These are phyloP conservation scores for Nothophoma quercina DNA, from an alignment of 2,329 filamentous ascomycete species.

Conservation along the genomic window DNA sequence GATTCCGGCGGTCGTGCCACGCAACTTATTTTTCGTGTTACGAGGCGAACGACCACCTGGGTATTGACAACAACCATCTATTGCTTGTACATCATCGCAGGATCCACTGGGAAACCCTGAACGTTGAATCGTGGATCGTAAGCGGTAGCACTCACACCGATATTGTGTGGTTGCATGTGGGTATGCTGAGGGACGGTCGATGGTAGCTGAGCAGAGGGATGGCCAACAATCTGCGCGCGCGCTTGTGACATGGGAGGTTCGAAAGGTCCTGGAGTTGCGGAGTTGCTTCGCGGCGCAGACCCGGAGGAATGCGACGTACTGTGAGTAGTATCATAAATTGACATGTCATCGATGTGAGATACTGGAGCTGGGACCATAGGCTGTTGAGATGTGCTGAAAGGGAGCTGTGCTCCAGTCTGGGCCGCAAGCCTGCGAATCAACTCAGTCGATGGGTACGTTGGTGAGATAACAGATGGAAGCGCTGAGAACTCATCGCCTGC, in stretches of 20 bases:
- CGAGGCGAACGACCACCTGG: not conserved
- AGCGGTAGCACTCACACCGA: constrained; percentile 37
- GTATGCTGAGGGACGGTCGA: constrained; percentile 36
- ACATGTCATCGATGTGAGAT: constrained; percentile 46
- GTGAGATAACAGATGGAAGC: constrained; percentile 35
- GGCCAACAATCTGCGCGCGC: constrained; percentile 34
- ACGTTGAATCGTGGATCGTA: constrained; percentile 46
- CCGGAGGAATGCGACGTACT: constrained; percentile 42
- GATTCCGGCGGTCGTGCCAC: constrained; percentile 5
- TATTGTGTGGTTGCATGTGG: constrained; percentile 43
- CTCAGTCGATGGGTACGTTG: constrained; percentile 43
- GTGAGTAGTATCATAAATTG: constrained; percentile 45
- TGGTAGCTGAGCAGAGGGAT: constrained; percentile 33
- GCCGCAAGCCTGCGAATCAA: constrained; percentile 46
- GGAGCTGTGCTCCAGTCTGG: constrained; percentile 46
- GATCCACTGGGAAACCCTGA: constrained; percentile 45
- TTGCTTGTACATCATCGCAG: constrained; percentile 46
- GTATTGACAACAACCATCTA: constrained; percentile 6
- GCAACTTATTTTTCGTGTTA: constrained; percentile 8
- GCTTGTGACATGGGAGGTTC: constrained; percentile 38
- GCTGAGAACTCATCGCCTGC: constrained; percentile 39
- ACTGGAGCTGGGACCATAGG: constrained; percentile 40
- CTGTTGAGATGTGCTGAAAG: constrained; percentile 43
- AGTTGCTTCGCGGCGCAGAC: constrained; percentile 41
- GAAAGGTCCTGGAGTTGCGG: constrained; percentile 46